Base-by-base conservation (phyloP, 2,329 filamentous ascomycete species). In the Aspergillus novofumigatus region DNA sequence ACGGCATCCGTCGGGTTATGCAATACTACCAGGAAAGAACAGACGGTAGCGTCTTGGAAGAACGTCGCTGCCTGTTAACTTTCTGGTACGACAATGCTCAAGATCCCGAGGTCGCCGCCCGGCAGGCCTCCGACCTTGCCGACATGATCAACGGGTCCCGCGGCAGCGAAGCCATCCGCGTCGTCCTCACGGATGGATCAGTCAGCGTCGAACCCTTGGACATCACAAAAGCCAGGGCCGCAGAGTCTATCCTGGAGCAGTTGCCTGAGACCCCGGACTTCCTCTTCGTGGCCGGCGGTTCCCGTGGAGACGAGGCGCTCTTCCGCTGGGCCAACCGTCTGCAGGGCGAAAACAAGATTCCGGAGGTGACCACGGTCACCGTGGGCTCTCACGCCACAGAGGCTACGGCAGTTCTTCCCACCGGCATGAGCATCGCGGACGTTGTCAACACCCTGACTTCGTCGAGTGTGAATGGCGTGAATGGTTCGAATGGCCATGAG, bases 71-170 rank as follows among this genome's bases (percentile, higher is more conserved):
- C 78, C 92, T 90, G 50, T 78, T 96, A 41, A 85, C 93, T 54
- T 96, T 96, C 79, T 88, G 93, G 73, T 96, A 92, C 77, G 87
- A 89, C 72, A 85, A 86, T 54, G 87, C 89, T 0, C 85, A 89
- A 47, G 90, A 96, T 69, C 84, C 84, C 55, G 86, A 90, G 58
- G 82, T 84, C 29, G 92, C 92, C 0, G 81, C 84, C 58, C 86
- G 90, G n/a, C 89, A 92, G 66, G 92, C 91, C 0, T 89, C 88
- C 35, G 93, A 97, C 67, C 93, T 92, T 67, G 91, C 91, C 0
- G 92, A 90, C 62, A 92, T 96, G 67, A 93, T 97, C 79, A 97
- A 96, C 71, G 92, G 95, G 68, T 89, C 90, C 0, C 94, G 91
- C 69, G 89, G 92, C 68, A 84, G 83, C 56, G 90, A 94, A 72